A percentile compares a stretch with the other conserved stretches of the same genome.
phyloP scores from a whole-genome alignment of 257 asterid genomes.

The Scutellaria minor region DNA sequence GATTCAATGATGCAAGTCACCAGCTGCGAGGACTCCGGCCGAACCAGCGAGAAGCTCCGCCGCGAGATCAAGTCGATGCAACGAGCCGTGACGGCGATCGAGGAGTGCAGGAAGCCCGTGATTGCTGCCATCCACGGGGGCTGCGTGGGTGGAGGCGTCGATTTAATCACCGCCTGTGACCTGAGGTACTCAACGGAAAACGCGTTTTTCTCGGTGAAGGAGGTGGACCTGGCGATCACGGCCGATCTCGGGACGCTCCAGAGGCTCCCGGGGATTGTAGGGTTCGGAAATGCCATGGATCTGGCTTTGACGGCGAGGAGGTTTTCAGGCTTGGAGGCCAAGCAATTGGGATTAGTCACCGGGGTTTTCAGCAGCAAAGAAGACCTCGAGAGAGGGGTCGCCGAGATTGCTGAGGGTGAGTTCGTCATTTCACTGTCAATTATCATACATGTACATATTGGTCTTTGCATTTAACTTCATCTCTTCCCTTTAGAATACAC shows the following conservation, averaged over 20 bases:
- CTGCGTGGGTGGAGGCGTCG: constrained; percentile 88
- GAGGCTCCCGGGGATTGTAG: constrained; percentile 86
- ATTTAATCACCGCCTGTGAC: constrained; percentile 82
- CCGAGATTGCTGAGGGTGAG: constrained; percentile 62
- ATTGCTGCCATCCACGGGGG: constrained; percentile 81
- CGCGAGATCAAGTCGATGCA: constrained; percentile 66
- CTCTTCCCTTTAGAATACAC: no score
- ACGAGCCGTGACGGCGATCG: constrained; percentile 69
- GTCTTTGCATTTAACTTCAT: no score
- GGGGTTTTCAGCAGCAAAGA: constrained; percentile 53
- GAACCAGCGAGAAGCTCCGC: constrained; percentile 64
- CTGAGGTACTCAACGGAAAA: constrained; percentile 62
- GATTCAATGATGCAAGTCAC: constrained; percentile 12
- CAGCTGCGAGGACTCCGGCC: constrained; percentile 50
- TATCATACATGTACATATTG: no score
- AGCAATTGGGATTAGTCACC: constrained; percentile 70
- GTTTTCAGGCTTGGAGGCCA: constrained; percentile 73
- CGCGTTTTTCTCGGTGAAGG: constrained; percentile 75
- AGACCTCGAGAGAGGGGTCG: constrained; percentile 61
- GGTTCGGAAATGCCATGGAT: constrained; percentile 89
- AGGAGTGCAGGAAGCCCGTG: constrained; percentile 90
- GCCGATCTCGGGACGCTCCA: constrained; percentile 94
- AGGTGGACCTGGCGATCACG: constrained; percentile 80
- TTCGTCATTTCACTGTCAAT: no score
- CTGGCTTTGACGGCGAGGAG: constrained; percentile 76